Conservation (phyloP, 805 yeast genomes). For the Starmerella bombi region DNA sequence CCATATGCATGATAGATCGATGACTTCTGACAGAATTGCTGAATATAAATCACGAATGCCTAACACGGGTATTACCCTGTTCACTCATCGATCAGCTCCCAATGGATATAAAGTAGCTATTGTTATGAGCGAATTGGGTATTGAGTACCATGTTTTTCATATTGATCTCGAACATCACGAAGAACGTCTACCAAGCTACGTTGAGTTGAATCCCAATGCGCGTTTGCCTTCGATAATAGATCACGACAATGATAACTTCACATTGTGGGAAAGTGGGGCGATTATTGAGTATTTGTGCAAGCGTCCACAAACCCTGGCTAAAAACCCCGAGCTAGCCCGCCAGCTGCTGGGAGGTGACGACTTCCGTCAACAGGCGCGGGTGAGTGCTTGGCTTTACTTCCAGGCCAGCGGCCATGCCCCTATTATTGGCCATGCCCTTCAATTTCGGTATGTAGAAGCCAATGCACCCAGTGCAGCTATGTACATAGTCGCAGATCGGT, state of each 20-base stretch:
- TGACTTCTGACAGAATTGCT: slow-evolving; percentile 37
- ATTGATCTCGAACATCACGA: slow-evolving; percentile 79
- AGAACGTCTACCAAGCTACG: slow-evolving; percentile 86
- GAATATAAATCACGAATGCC: slow-evolving; percentile 68
- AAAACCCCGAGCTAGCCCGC: slow-evolving; percentile 34
- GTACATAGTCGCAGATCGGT: slow-evolving; percentile 69
- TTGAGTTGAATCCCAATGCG: slow-evolving; percentile 89
- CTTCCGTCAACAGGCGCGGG: slow-evolving; percentile 67
- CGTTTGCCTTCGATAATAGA: slow-evolving; percentile 90
- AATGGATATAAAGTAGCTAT: slow-evolving; percentile 94
- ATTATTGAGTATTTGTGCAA: slow-evolving; percentile 72
- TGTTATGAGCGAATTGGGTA: slow-evolving; percentile 67
- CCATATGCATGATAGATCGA: not conserved
- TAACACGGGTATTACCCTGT: slow-evolving; percentile 67
- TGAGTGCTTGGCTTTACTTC: slow-evolving; percentile 79
- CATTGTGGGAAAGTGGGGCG: slow-evolving; percentile 94
- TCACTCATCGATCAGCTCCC: slow-evolving; percentile 80
- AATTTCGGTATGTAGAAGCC: slow-evolving; percentile 74
- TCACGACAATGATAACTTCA: slow-evolving; percentile 63
- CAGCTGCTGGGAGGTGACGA: slow-evolving; percentile 63
- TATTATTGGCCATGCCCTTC: slow-evolving; percentile 96
- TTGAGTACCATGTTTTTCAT: slow-evolving; percentile 66
- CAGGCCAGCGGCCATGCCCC: slow-evolving; percentile 97
- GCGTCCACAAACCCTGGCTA: slow-evolving; percentile 22
- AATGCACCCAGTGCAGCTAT: slow-evolving; percentile 56